Percentiles rank a stretch among this genome's conserved stretches.
phyloP scores from a whole-genome alignment of 768 basidiomycete genomes.

The Rhodotorula graminis region DNA sequence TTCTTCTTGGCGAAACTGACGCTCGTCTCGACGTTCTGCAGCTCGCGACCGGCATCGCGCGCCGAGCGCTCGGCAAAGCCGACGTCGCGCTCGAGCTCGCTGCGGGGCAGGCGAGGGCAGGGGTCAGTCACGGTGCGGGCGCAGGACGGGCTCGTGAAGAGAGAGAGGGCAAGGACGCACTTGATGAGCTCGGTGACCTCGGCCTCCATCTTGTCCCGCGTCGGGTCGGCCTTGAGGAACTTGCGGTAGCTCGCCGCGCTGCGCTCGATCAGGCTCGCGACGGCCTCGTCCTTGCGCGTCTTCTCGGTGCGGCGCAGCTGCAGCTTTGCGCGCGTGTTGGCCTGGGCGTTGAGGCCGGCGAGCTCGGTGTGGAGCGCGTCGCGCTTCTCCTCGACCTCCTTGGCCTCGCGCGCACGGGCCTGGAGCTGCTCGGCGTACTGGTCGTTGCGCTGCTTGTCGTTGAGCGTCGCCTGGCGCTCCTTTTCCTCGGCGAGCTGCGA shows the following conservation, averaged over 20 bases:
- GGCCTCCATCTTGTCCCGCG: slow-evolving; percentile 65
- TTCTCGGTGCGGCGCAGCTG: slow-evolving; percentile 68
- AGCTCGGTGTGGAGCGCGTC: slow-evolving; percentile 70
- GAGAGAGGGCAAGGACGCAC: slow-evolving; percentile 50
- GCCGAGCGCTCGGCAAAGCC: slow-evolving; percentile 51
- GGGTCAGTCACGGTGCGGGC: neutral
- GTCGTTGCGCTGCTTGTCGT: slow-evolving; percentile 20
- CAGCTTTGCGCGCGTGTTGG: slow-evolving; percentile 72
- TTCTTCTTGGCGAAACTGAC: slow-evolving; percentile 60
- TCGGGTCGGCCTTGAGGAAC: slow-evolving; percentile 45
- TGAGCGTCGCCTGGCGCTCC: slow-evolving; percentile 19
- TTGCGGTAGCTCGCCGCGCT: slow-evolving; percentile 51
- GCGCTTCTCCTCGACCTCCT: slow-evolving; percentile 62
- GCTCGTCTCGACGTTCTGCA: slow-evolving; percentile 63
- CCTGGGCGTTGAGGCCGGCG: slow-evolving; percentile 65
- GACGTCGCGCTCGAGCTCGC: slow-evolving; percentile 65
- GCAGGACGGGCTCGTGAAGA: no score
- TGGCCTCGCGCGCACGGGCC: slow-evolving; percentile 47
- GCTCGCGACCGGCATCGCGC: slow-evolving; percentile 54
- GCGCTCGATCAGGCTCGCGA: slow-evolving; percentile 63
- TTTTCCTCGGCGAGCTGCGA: slow-evolving; percentile 52
- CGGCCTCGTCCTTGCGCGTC: slow-evolving; percentile 58
- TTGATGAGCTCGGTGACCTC: slow-evolving; percentile 59
- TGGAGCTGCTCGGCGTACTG: slow-evolving; percentile 22
- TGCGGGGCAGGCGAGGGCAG: slow-evolving; percentile 45